These are phyloP conservation scores for Vigna nakashimae DNA, from an alignment of 306 rosid genomes.

Conservation along the genomic window DNA sequence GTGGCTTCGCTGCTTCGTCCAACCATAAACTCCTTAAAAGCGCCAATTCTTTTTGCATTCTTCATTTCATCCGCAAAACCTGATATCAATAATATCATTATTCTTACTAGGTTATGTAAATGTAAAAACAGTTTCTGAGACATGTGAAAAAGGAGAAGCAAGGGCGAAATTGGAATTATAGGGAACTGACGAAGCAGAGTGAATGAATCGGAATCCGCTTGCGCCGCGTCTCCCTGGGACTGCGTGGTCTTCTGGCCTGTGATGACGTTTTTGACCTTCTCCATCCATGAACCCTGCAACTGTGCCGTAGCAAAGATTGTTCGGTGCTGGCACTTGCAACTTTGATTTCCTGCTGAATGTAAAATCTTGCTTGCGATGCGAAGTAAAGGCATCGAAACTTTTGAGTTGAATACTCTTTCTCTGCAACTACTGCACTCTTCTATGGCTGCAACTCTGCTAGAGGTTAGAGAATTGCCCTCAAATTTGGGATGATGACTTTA, in stretches of 20 bases:
- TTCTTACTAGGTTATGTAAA: neutral
- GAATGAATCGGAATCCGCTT: conserved; percentile 58
- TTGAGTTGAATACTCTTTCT: neutral
- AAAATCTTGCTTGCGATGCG: conserved; percentile 48
- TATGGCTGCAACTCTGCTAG: neutral
- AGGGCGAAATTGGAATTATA: neutral
- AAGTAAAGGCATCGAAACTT: conserved; percentile 49
- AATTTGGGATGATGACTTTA: neutral
- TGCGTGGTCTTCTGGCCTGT: conserved; percentile 62
- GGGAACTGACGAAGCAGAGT: conserved; percentile 68
- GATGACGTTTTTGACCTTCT: conserved; percentile 77
- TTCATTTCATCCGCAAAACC: conserved; percentile 85
- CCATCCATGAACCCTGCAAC: conserved; percentile 73
- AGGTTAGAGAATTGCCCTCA: neutral
- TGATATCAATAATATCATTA: conserved; percentile 20
- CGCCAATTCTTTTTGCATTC: conserved; percentile 67
- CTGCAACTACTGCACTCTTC: neutral
- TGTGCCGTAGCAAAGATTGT: conserved; percentile 66
- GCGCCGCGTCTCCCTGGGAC: conserved; percentile 27
- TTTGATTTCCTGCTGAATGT: conserved; percentile 32
- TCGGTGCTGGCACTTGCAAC: conserved; percentile 45
- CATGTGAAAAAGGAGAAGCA: neutral
- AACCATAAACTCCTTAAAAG: conserved; percentile 76
- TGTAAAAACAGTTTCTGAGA: neutral
- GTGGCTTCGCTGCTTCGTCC: conserved; percentile 91